phyloP scores from a whole-genome alignment of 768 basidiomycete genomes.

The Termitomyces sp. region DNA sequence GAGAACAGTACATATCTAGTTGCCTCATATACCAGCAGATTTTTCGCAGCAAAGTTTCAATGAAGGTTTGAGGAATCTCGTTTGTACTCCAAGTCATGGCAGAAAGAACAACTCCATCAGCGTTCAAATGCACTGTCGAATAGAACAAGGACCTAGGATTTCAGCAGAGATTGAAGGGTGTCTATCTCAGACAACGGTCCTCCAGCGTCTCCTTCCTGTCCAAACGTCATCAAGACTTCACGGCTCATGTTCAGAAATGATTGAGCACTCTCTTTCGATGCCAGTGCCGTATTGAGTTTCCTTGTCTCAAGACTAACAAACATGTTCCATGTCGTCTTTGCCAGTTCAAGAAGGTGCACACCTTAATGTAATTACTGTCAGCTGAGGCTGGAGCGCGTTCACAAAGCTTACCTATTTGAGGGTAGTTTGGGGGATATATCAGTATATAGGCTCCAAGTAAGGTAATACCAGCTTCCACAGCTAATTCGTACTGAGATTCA shows the following conservation, averaged over 20 bases:
- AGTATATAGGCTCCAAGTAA: constrained; percentile 64
- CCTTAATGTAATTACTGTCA: constrained; percentile 35
- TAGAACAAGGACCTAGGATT: constrained; percentile 10
- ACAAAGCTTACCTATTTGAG: constrained; percentile 64
- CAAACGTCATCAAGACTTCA: constrained; percentile 43
- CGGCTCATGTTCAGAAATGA: constrained; percentile 38
- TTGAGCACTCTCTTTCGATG: constrained; percentile 25
- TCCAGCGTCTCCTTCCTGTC: constrained; percentile 58
- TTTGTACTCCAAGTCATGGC: background rate
- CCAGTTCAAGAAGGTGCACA: constrained; percentile 70
- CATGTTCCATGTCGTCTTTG: constrained; percentile 77
- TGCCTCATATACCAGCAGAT: background rate
- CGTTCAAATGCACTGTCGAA: background rate
- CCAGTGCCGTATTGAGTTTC: constrained; percentile 13
- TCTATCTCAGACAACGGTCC: constrained; percentile 57
- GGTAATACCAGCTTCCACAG: constrained; percentile 50
- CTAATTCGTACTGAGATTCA: constrained; percentile 51
- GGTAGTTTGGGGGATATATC: constrained; percentile 74
- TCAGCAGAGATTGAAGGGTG: constrained; percentile 39
- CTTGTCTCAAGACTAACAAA: constrained; percentile 30
- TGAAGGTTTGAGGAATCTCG: background rate
- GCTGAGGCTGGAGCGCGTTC: background rate
- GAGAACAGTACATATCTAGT: background rate
- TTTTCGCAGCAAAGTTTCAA: too few relatives aligned
- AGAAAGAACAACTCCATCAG: background rate